These are phyloP conservation scores for Pichia sp. DNA, from an alignment of 1,139 yeast genomes.

Conservation along the genomic window DNA sequence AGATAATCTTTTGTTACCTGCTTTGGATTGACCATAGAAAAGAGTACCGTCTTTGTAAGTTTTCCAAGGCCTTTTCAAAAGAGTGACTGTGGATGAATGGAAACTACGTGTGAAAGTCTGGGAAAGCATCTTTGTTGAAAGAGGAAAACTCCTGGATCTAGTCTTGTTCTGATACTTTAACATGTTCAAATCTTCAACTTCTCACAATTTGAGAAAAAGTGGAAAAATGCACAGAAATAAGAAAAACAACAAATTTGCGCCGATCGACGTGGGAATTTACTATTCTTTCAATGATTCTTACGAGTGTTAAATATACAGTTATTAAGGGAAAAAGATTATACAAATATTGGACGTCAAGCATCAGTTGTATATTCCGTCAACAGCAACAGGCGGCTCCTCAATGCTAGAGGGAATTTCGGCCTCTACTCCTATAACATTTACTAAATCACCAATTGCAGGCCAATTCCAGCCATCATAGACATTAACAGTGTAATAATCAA, in stretches of 20 bases:
- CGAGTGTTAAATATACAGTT: too few species aligned
- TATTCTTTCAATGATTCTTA: neutral
- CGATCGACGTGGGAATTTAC: neutral
- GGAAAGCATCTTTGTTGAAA: slow-evolving; percentile 2
- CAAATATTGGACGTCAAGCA: too few species aligned
- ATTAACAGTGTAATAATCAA: slow-evolving; percentile 10
- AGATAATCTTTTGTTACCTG: slow-evolving; percentile 80
- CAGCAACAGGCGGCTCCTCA: neutral
- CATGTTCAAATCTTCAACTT: neutral
- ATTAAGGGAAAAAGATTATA: too few species aligned
- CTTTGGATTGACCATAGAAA: slow-evolving; percentile 70
- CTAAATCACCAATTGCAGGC: slow-evolving; percentile 2
- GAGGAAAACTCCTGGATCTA: neutral
- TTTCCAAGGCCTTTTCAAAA: slow-evolving; percentile 83
- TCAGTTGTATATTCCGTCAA: neutral
- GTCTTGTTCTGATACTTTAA: neutral
- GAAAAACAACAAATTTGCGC: neutral
- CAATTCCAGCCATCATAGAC: slow-evolving; percentile 15
- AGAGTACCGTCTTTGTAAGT: slow-evolving; percentile 75
- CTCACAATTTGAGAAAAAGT: neutral
- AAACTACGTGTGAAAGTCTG: slow-evolving; percentile 8
- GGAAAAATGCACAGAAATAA: too few species aligned
- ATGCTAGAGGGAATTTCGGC: neutral
- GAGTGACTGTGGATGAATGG: slow-evolving; percentile 34
- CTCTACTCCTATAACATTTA: slow-evolving; percentile 1